Evolutionary conservation across 495 filamentous ascomycete species (phyloP).

Genomic region (Mytilinidion resinicola): DNA sequence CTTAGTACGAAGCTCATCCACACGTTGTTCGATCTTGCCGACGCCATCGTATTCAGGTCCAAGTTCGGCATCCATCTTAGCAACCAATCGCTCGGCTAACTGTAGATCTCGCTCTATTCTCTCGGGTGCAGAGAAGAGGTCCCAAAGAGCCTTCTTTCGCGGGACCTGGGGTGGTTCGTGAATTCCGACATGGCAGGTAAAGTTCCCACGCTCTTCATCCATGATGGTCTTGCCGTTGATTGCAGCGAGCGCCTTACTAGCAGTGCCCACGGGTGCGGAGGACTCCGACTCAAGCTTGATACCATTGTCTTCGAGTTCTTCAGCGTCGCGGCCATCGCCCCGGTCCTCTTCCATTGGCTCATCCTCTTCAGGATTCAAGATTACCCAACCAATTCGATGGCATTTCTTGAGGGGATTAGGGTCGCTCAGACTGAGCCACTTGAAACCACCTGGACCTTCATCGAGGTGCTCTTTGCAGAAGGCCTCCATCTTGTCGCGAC

Average conservation of each 20-base stretch:
- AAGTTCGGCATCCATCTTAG: conserved; percentile 64
- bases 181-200: conserved; percentile 93
- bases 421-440: conserved; percentile 88
- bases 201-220: conserved; percentile 86
- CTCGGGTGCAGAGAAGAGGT: conserved; percentile 86
- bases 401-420: conserved; percentile 95
- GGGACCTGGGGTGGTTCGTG: conserved; percentile 81
- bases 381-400: conserved; percentile 97
- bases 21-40: conserved; percentile 73
- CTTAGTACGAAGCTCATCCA: conserved; percentile 67
- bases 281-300: conserved; percentile 40
- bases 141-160: conserved; percentile 95
- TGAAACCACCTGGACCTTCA: conserved; percentile 78
- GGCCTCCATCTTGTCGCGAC: conserved; percentile 82
- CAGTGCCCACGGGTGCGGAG: conserved; percentile 41
- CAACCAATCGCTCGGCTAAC: conserved; percentile 65
- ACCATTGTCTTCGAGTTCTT: conserved; percentile 53
- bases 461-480: conserved; percentile 90
- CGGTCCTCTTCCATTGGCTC: conserved; percentile 49
- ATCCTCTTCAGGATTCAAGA: conserved; percentile 75
- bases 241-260: conserved; percentile 80
- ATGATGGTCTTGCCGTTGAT: conserved; percentile 96
- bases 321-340: conserved; percentile 58
- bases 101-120: conserved; percentile 79
- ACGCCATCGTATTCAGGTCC: conserved; percentile 54